Evolutionary conservation across 1,284 basidiomycete genomes (phyloP).

Genomic region (Ceratobasidium sp.): DNA sequence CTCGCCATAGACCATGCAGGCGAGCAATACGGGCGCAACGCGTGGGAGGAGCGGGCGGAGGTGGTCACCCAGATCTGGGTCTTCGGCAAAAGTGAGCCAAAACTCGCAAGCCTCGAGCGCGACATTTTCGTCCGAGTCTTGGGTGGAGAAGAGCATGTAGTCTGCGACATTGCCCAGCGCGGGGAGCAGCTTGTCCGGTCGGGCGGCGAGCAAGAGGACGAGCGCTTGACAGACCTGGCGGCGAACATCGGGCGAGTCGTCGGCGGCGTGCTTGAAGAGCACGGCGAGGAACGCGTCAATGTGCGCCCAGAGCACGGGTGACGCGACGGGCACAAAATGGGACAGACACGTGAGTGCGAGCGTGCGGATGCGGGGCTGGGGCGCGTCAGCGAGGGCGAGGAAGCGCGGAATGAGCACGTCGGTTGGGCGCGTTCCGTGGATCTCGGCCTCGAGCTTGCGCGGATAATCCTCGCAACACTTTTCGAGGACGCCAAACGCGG

Average conservation of each 20-base stretch:
- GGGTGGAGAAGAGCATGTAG: conserved; percentile 98
- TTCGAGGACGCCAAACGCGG: conserved; percentile 93
- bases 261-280: conserved; percentile 94
- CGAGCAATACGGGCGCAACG: conserved; percentile 92
- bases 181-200: conserved; percentile 96
- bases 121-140: conserved; percentile 95
- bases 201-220: conserved; percentile 89
- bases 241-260: conserved; percentile 91
- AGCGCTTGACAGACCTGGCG: conserved; percentile 97
- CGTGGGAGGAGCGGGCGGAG: conserved; percentile 86
- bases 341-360: conserved; percentile 95
- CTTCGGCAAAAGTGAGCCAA: conserved; percentile 99
- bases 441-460: conserved; percentile 92
- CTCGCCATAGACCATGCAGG: conserved; percentile 98
- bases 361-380: conserved; percentile 87
- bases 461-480: conserved; percentile 98
- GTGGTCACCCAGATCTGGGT: conserved; percentile 84
- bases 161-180: conserved; percentile 96
- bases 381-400: conserved; percentile 84
- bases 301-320: conserved; percentile 86
- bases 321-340: conserved; percentile 88
- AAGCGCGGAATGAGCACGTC: conserved; percentile 98
- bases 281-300: conserved; percentile 94
- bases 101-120: conserved; percentile 99
- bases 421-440: conserved; percentile 85